Percentiles rank a stretch among this genome's conserved stretches.
phyloP scores from a whole-genome alignment of 2,329 filamentous ascomycete genomes.

The Mycocentrospora acerina region DNA sequence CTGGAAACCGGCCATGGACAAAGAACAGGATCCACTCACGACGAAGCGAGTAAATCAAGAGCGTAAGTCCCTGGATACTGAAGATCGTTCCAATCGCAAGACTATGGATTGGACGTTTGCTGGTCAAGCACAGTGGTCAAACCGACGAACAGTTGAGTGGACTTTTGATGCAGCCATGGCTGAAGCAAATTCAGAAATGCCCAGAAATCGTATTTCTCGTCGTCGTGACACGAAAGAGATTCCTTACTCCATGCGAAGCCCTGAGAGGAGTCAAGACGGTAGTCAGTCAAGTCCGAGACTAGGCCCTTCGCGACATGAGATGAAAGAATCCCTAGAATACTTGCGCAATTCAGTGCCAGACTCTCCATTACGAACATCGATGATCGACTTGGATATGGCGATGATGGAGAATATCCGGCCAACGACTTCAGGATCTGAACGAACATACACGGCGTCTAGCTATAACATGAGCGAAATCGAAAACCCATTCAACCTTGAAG shows the following conservation, averaged over 20 bases:
- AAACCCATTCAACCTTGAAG: slow-evolving; percentile 54
- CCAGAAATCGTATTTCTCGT: slow-evolving; percentile 33
- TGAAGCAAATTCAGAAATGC: slow-evolving; percentile 37
- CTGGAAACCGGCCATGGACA: slow-evolving; percentile 48
- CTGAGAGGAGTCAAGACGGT: slow-evolving; percentile 13
- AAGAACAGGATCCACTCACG: slow-evolving; percentile 28
- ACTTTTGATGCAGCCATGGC: slow-evolving; percentile 50
- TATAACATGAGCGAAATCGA: slow-evolving; percentile 45
- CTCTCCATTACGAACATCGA: slow-evolving; percentile 43
- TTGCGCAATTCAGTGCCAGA: slow-evolving; percentile 35
- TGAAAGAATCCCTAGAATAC: slow-evolving; percentile 43
- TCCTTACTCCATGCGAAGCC: slow-evolving; percentile 33
- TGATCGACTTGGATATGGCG: slow-evolving; percentile 48
- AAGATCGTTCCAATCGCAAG: slow-evolving; percentile 37
- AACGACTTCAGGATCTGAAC: slow-evolving; percentile 44
- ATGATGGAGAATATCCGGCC: slow-evolving; percentile 47
- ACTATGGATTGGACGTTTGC: slow-evolving; percentile 59
- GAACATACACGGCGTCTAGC: slow-evolving; percentile 35
- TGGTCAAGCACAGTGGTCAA: slow-evolving; percentile 33
- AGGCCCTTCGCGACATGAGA: slow-evolving; percentile 38
- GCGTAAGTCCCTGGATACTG: slow-evolving; percentile 47
- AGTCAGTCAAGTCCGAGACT: slow-evolving; percentile 2
- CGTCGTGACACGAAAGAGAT: slow-evolving; percentile 38
- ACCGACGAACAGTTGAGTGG: slow-evolving; percentile 50
- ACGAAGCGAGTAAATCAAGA: slow-evolving; percentile 44